These are phyloP conservation scores for Plasmodium reichenowi DNA, from an alignment of 169 alveolate genomes.

Conservation along the genomic window DNA sequence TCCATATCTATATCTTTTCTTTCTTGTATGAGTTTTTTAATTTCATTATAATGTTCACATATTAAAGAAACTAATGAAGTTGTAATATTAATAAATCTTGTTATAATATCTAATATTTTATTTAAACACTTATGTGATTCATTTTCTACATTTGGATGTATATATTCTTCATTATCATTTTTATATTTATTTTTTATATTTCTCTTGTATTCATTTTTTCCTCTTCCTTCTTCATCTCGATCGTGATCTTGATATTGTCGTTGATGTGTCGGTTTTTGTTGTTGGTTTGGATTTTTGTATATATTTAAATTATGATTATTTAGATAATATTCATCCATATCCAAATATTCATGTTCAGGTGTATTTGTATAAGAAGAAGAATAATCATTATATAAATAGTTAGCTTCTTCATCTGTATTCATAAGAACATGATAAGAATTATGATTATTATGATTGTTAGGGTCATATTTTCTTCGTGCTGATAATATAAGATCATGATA, in stretches of 20 bases:
- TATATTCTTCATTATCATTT: too few relatives aligned
- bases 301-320: too few relatives aligned
- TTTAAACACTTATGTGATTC: conserved; percentile 53
- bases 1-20: conserved; percentile 8
- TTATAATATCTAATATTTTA: conserved; percentile 51
- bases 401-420: background rate
- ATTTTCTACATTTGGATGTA: background rate
- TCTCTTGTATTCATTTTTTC: too few relatives aligned
- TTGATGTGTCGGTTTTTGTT: too few relatives aligned
- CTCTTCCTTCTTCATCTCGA: too few relatives aligned
- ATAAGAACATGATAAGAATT: background rate
- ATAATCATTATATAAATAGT: background rate
- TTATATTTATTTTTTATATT: too few relatives aligned
- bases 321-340: too few relatives aligned
- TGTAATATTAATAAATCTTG: conserved; percentile 55
- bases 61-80: conserved; percentile 54
- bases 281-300: too few relatives aligned
- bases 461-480: too few relatives aligned
- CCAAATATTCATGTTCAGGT: too few relatives aligned
- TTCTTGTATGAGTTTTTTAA: conserved; percentile 35
- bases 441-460: background rate
- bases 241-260: too few relatives aligned
- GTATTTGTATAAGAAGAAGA: background rate
- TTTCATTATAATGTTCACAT: conserved; percentile 61
- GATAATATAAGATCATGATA: conserved; percentile 1